Evolutionary conservation across 768 basidiomycete species (phyloP).

Genomic region (Exsudoporus frostii): DNA sequence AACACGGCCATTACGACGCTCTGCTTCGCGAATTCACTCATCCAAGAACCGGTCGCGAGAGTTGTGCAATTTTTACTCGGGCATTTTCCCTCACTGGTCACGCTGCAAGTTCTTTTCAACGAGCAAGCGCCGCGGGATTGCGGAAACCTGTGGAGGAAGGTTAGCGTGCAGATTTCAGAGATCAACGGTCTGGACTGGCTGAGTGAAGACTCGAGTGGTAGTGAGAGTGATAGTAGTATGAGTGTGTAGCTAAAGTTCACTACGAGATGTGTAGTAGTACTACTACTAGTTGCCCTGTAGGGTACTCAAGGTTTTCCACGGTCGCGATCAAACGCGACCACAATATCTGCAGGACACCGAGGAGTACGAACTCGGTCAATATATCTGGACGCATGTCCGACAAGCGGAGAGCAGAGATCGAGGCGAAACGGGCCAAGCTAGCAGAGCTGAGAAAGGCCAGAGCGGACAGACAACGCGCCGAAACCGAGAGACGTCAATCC

Average conservation of each 20-base stretch:
- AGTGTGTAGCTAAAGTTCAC: not conserved
- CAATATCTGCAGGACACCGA: not conserved
- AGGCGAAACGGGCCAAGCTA: slow-evolving; percentile 85
- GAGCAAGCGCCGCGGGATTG: not conserved
- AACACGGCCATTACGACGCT: slow-evolving; percentile 2
- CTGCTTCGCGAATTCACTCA: not conserved
- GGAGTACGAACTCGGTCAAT: not conserved
- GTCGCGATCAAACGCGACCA: not conserved
- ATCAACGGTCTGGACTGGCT: not conserved
- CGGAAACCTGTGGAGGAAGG: not conserved
- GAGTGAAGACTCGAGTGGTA: not conserved
- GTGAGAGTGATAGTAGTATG: not conserved
- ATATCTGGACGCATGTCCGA: slow-evolving; percentile 46
- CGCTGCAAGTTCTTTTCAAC: not conserved
- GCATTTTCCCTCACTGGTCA: slow-evolving; percentile 1
- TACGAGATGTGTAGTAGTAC: not conserved
- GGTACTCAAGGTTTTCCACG: slow-evolving; percentile 17
- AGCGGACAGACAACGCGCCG: slow-evolving; percentile 61
- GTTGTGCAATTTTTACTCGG: slow-evolving; percentile 1
- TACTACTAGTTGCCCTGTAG: too few relatives aligned
- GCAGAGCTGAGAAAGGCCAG: slow-evolving; percentile 79
- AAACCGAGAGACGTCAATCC: slow-evolving; percentile 37
- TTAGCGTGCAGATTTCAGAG: not conserved
- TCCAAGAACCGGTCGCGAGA: not conserved
- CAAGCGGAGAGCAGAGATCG: slow-evolving; percentile 80